Evolutionary conservation across 2,329 filamentous ascomycete species (phyloP), one percentile per base, ranked within the genome.

Genomic region (Endothia cerciana): DNA sequence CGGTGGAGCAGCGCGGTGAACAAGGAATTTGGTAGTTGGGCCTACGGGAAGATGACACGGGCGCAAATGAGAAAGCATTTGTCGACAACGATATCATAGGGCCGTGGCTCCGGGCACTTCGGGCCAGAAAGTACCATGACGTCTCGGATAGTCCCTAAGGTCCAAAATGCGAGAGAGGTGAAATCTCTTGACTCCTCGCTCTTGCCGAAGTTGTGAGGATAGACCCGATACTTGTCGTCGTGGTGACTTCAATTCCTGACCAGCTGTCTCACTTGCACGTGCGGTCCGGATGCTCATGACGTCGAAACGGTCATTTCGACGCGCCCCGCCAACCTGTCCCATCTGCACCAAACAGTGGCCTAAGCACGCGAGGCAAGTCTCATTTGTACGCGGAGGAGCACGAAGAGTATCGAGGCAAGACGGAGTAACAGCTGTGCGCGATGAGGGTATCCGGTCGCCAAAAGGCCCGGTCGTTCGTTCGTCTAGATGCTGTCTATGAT

Each of bases 401-500:
- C 5, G 25, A 36, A 7, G 15, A 33, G 3, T 38, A n/a, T n/a
- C n/a, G 30, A 22, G 4, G 30, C 36, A 22, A 25, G 30, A 17
- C 22, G 8, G 22, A 15, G 40, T 11, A 45, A n/a, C 22, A 19
- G 19, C n/a, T 22, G 2, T 30, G n/a, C 25, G 22, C 15, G 38
- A n/a, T 30, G 2, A 30, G 36, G 22, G 8, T 45, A 43, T 10
- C 57, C 13, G 40, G 25, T 59, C 57, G 57, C 22, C 2, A 59
- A 41, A 33, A 40, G 15, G 25, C 13, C 40, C 22, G 43, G 8
- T 51, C 51, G 30, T 58, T 49, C 41, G 19, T 7, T 45, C 49
- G 22, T 66, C 60, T 68, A 68, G 66, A 64, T 64, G 66, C 61
- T 68, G 28, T 63, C 66, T 68, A 68, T 66, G 57, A 63, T 62